A percentile compares a stretch with the other conserved stretches of the same genome.
These are phyloP conservation scores for Saccharomycopsis babjevae DNA, from an alignment of 805 yeast genomes.

Conservation along the genomic window DNA sequence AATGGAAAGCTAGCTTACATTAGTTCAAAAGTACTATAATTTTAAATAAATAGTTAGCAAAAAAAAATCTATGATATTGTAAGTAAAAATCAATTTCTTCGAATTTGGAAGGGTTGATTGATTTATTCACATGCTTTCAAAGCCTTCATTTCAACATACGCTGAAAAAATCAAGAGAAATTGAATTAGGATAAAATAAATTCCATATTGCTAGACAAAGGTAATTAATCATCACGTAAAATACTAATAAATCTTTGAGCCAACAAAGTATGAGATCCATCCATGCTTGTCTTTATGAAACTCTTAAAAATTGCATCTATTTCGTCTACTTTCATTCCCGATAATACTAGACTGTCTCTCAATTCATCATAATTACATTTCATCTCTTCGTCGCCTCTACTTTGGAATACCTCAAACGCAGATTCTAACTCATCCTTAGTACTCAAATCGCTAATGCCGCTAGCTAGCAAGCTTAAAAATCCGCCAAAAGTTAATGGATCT, in stretches of 20 bases:
- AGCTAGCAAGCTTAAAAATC: constrained; percentile 55
- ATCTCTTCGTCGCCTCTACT: constrained; percentile 28
- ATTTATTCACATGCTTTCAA: too few relatives aligned
- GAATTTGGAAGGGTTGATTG: too few relatives aligned
- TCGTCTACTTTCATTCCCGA: constrained; percentile 32
- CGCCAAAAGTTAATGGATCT: constrained; percentile 47
- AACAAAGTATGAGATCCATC: constrained; percentile 50
- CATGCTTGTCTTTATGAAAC: constrained; percentile 45
- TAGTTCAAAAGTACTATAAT: too few relatives aligned
- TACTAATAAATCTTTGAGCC: constrained; percentile 24
- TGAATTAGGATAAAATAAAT: not conserved
- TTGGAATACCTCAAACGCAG: constrained; percentile 49
- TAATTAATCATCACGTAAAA: constrained; percentile 15
- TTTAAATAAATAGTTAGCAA: too few relatives aligned
- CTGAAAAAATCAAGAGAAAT: not conserved
- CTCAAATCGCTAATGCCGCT: constrained; percentile 41
- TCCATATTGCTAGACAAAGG: not conserved
- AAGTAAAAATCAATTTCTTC: too few relatives aligned
- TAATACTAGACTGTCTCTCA: constrained; percentile 40
- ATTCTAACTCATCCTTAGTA: constrained; percentile 40
- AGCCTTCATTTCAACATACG: too few relatives aligned
- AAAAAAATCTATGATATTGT: too few relatives aligned
- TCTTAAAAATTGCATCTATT: constrained; percentile 40
- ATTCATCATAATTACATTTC: constrained; percentile 37
- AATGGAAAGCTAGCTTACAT: too few relatives aligned